Percentiles rank a stretch among this genome's conserved stretches.
Evolutionary conservation across 108 stramenopile species (phyloP).

Genomic region (Cylindrotheca fusiformis): DNA sequence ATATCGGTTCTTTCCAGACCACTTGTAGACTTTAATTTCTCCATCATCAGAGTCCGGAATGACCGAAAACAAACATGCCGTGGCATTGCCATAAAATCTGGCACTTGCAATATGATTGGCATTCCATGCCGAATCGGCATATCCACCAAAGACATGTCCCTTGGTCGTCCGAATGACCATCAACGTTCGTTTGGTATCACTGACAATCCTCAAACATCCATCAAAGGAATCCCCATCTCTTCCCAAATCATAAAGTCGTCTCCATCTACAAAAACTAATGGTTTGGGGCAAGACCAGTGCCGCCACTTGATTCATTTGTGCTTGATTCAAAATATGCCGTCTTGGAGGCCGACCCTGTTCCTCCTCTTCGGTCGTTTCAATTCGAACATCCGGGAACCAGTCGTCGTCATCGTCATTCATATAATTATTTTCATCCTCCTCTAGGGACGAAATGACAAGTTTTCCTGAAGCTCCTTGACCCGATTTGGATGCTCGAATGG

Average conservation of each 20-base stretch:
- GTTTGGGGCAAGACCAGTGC: constrained; percentile 56
- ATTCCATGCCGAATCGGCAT: constrained; percentile 77
- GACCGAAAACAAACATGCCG: constrained; percentile 50
- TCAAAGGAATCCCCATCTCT: constrained; percentile 89
- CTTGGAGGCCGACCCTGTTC: constrained; percentile 10
- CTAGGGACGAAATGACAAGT: no score
- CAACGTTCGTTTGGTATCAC: constrained; percentile 53
- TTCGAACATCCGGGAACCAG: constrained; percentile 14
- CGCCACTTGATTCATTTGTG: constrained; percentile 52
- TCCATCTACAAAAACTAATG: constrained; percentile 75
- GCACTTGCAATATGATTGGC: constrained; percentile 20
- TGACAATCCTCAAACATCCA: constrained; percentile 57
- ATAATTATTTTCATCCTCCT: constrained; percentile 1
- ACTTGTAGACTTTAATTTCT: constrained; percentile 54
- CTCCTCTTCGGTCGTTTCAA: constrained; percentile 16
- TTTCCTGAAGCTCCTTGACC: constrained; percentile 39
- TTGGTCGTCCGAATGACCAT: constrained; percentile 68
- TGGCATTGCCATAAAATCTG: constrained; percentile 67
- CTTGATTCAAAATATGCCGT: constrained; percentile 28
- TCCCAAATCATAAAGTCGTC: constrained; percentile 67
- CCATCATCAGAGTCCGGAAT: not conserved
- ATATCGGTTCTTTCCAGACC: constrained; percentile 85
- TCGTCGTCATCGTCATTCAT: constrained; percentile 9
- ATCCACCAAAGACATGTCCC: constrained; percentile 76
- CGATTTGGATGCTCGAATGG: constrained; percentile 13